Conservation (phyloP, 2,329 filamentous ascomycete species). For the Daldinia sp. region DNA sequence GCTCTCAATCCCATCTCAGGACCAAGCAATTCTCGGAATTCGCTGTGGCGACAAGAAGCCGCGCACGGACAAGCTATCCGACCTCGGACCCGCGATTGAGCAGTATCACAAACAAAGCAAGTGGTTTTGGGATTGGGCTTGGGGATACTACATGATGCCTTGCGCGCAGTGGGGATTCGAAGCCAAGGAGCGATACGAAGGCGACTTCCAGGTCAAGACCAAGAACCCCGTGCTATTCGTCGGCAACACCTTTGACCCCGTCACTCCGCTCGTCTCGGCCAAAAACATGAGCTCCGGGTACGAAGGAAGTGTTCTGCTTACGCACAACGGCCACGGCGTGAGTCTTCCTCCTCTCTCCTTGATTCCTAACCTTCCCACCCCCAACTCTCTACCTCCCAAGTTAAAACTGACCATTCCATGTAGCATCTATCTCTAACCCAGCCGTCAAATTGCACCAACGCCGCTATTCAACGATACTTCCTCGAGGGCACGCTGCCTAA, state of each 20-base stretch:
- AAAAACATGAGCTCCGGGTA: slow-evolving; percentile 49
- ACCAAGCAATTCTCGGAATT: slow-evolving; percentile 42
- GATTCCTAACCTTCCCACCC: not conserved
- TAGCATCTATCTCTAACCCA: slow-evolving; percentile 38
- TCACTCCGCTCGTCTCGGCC: slow-evolving; percentile 51
- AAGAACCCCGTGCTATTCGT: slow-evolving; percentile 47
- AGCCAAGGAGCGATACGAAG: slow-evolving; percentile 49
- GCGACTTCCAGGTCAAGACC: slow-evolving; percentile 43
- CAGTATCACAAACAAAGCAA: slow-evolving; percentile 40
- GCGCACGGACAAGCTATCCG: slow-evolving; percentile 40
- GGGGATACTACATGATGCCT: slow-evolving; percentile 17
- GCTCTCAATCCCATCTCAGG: not conserved
- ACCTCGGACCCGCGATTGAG: slow-evolving; percentile 39
- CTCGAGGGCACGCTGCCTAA: slow-evolving; percentile 47
- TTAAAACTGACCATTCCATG: not conserved
- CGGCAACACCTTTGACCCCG: slow-evolving; percentile 50
- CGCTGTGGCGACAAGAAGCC: slow-evolving; percentile 48
- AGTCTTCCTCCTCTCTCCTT: slow-evolving; percentile 29
- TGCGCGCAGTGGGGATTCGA: slow-evolving; percentile 52
- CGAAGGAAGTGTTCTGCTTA: slow-evolving; percentile 50
- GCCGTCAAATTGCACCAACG: slow-evolving; percentile 46
- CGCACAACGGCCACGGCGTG: slow-evolving; percentile 49
- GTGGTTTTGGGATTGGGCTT: slow-evolving; percentile 28
- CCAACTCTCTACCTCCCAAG: not conserved
- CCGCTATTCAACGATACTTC: slow-evolving; percentile 46